phyloP scores from a whole-genome alignment of 2,329 filamentous ascomycete genomes.

The Didymella keratinophila region DNA sequence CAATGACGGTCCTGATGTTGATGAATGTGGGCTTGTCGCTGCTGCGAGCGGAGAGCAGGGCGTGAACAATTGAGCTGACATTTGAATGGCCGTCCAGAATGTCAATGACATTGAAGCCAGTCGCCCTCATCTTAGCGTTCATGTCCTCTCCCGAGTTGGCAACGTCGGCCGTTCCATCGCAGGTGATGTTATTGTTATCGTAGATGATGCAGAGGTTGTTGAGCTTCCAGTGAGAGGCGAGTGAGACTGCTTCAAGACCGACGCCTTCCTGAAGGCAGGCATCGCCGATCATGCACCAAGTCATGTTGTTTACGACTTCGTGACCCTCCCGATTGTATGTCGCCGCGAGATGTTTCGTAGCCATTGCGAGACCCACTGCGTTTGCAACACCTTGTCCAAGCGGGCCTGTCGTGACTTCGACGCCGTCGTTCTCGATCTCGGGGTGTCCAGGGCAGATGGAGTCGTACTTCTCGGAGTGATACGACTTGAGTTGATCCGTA shows the following conservation, averaged over 20 bases:
- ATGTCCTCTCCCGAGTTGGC: constrained; percentile 55
- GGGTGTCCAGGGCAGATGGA: constrained; percentile 63
- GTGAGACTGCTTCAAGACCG: constrained; percentile 13
- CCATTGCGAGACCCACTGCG: not conserved
- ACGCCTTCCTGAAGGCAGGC: constrained; percentile 58
- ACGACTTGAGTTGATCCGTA: constrained; percentile 64
- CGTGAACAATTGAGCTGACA: constrained; percentile 42
- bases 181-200: constrained; percentile 68
- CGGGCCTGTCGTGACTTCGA: constrained; percentile 64
- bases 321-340: constrained; percentile 32
- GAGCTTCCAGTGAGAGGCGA: constrained; percentile 56
- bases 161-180: constrained; percentile 58
- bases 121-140: constrained; percentile 52
- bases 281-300: constrained; percentile 65
- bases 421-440: constrained; percentile 65
- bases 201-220: constrained; percentile 66
- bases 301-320: constrained; percentile 60
- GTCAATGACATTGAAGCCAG: not conserved
- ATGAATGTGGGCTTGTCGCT: constrained; percentile 63
- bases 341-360: not conserved
- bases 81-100: not conserved
- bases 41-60: constrained; percentile 55
- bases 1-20: constrained; percentile 65
- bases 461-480: constrained; percentile 58
- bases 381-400: not conserved